Evolutionary conservation across 2,329 filamentous ascomycete species (phyloP).

Genomic region (Lecanicillium sp.): DNA sequence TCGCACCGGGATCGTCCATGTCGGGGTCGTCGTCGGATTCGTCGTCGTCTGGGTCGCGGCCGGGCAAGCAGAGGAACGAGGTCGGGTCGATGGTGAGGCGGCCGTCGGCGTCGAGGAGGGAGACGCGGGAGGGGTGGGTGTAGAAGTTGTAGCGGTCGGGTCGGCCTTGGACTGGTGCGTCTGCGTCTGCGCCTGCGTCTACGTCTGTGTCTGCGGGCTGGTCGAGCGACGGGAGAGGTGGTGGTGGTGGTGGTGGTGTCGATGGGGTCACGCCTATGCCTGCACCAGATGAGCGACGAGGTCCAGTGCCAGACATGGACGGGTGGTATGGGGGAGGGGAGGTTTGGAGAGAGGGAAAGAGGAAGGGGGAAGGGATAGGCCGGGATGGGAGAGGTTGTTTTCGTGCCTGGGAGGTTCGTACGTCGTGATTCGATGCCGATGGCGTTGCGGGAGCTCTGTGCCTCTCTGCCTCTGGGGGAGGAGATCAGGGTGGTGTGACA

Average conservation of each 20-base stretch:
- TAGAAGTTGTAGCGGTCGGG: slow-evolving; percentile 43
- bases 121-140: slow-evolving; percentile 27
- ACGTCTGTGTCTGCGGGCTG: no score
- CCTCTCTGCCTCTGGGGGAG: not conserved
- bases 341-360: not conserved
- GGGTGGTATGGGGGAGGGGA: no score
- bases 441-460: not conserved
- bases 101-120: slow-evolving; percentile 45
- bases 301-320: slow-evolving; percentile 8
- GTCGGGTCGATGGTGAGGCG: slow-evolving; percentile 28
- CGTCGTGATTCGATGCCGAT: not conserved
- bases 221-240: not conserved
- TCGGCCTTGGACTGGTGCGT: slow-evolving; percentile 21
- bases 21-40: no score
- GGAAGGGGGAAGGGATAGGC: not conserved
- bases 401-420: not conserved
- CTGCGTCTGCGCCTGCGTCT: no score
- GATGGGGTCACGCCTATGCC: not conserved
- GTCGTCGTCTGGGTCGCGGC: slow-evolving; percentile 17
- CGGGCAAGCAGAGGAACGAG: slow-evolving; percentile 19
- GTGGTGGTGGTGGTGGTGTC: not conserved
- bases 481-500: not conserved
- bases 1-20: slow-evolving; percentile 17
- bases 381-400: not conserved
- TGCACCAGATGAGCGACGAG: slow-evolving; percentile 7